Percentiles rank a stretch among this genome's conserved stretches.
phyloP scores from a whole-genome alignment of 371 early-diverging fungal genomes.

The Apophysomyces variabilis region DNA sequence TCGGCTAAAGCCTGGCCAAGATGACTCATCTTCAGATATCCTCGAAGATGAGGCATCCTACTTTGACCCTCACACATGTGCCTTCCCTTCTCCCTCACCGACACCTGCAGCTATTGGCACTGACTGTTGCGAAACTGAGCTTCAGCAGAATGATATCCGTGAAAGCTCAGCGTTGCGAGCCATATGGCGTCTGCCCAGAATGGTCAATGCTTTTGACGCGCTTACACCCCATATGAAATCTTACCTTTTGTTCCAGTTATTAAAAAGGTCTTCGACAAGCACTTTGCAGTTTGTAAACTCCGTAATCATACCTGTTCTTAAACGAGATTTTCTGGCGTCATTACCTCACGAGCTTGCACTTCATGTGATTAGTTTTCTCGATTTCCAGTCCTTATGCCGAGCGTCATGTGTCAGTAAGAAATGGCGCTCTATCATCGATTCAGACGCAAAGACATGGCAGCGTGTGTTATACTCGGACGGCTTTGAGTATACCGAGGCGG shows the following conservation, averaged over 20 bases:
- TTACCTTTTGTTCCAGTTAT: constrained; percentile 47
- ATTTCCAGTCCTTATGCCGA: constrained; percentile 77
- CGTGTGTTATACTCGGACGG: constrained; percentile 57
- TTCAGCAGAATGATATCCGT: not conserved
- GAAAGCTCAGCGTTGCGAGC: not conserved
- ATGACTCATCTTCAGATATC: constrained; percentile 2
- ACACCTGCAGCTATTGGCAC: constrained; percentile 3
- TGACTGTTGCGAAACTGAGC: not conserved
- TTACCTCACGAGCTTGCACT: constrained; percentile 80
- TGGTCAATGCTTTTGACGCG: constrained; percentile 42
- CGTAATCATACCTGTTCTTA: constrained; percentile 79
- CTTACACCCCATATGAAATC: constrained; percentile 37
- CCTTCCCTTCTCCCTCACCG: constrained; percentile 18
- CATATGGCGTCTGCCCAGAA: constrained; percentile 22
- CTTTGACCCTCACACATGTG: constrained; percentile 5
- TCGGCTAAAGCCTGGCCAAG: constrained; percentile 5
- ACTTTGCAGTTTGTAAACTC: constrained; percentile 86
- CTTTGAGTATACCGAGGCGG: constrained; percentile 25
- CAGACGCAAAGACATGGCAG: constrained; percentile 67
- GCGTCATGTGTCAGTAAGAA: constrained; percentile 77
- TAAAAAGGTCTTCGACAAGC: constrained; percentile 43
- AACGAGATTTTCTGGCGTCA: constrained; percentile 82
- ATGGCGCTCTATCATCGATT: constrained; percentile 84
- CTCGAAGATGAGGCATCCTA: not conserved
- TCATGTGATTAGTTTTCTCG: constrained; percentile 81